Percentiles rank a stretch among this genome's conserved stretches.
These are phyloP conservation scores for Aspergillus sp. DNA, from an alignment of 2,329 filamentous ascomycete genomes.

Conservation along the genomic window DNA sequence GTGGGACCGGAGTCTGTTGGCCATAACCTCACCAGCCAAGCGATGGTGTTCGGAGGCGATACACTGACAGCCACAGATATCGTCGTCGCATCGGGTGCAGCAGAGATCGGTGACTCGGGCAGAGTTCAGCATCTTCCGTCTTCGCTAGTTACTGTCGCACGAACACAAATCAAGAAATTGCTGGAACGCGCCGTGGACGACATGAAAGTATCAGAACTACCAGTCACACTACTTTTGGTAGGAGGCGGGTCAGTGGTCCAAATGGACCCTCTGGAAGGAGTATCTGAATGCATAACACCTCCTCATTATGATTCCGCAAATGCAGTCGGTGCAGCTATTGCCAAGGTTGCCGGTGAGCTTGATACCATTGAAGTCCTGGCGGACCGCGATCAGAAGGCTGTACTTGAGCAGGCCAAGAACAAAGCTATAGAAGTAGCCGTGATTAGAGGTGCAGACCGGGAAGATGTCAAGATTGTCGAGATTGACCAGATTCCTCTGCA, in stretches of 20 bases:
- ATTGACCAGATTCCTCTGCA: conserved; percentile 36
- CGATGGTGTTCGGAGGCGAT: conserved; percentile 48
- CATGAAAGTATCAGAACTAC: conserved; percentile 51
- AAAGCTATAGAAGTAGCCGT: conserved; percentile 17
- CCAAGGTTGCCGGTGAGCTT: conserved; percentile 48
- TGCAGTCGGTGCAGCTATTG: conserved; percentile 55
- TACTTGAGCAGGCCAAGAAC: conserved; percentile 16
- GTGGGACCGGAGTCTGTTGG: conserved; percentile 56
- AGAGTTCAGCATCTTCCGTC: conserved; percentile 14
- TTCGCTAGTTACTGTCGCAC: conserved; percentile 15
- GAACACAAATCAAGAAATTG: conserved; percentile 37
- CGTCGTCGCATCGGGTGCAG: conserved; percentile 19
- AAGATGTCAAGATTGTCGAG: conserved; percentile 39
- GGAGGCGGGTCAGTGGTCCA: conserved; percentile 53
- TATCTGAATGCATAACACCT: conserved; percentile 46
- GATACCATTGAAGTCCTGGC: conserved; percentile 47
- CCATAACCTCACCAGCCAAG: conserved; percentile 43
- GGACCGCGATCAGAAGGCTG: conserved; percentile 15
- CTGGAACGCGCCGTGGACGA: conserved; percentile 49
- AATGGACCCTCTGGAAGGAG: conserved; percentile 43
- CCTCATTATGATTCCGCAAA: conserved; percentile 52
- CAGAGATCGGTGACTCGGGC: conserved; percentile 17
- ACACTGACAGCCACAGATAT: conserved; percentile 51
- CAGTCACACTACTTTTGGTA: conserved; percentile 49
- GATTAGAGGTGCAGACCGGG: conserved; percentile 14